A percentile compares a stretch with the other conserved stretches of the same genome.
Evolutionary conservation across 768 basidiomycete species (phyloP).

Genomic region (Termitomyces sp.): DNA sequence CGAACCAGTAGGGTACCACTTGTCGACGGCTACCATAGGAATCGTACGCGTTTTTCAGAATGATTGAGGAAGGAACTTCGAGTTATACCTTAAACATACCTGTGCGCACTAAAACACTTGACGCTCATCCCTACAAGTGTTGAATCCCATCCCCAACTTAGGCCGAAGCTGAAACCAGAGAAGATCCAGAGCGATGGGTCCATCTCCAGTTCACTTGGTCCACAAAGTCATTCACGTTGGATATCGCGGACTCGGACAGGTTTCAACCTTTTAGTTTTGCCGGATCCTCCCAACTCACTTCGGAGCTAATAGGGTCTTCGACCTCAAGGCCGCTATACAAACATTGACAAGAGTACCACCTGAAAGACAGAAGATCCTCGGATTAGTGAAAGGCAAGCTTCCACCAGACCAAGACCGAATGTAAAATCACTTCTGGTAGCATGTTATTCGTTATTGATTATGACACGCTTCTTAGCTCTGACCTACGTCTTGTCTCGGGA

Average conservation of each 20-base stretch:
- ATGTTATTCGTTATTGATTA: neutral
- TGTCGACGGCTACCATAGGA: neutral
- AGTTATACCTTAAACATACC: neutral
- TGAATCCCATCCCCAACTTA: neutral
- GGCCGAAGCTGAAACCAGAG: neutral
- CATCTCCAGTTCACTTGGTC: constrained; percentile 70
- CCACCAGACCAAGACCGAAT: constrained; percentile 73
- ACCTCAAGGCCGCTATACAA: constrained; percentile 68
- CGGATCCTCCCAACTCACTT: neutral
- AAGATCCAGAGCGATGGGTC: constrained; percentile 47
- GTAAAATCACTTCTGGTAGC: constrained; percentile 23
- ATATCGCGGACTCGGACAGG: constrained; percentile 80
- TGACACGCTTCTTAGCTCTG: constrained; percentile 37
- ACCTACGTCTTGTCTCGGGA: constrained; percentile 53
- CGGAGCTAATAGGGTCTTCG: constrained; percentile 58
- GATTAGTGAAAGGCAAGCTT: constrained; percentile 79
- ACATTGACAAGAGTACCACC: constrained; percentile 75
- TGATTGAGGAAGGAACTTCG: constrained; percentile 1
- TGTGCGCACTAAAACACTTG: constrained; percentile 1
- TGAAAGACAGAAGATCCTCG: constrained; percentile 85
- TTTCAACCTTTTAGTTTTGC: constrained; percentile 19
- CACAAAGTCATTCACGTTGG: constrained; percentile 61
- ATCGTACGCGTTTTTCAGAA: neutral
- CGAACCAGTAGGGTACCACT: neutral
- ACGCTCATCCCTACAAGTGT: neutral